Percentiles rank a stretch among this genome's conserved stretches.
phyloP scores from a whole-genome alignment of 352 stramenopile genomes.

The Pythium myriotylum region DNA sequence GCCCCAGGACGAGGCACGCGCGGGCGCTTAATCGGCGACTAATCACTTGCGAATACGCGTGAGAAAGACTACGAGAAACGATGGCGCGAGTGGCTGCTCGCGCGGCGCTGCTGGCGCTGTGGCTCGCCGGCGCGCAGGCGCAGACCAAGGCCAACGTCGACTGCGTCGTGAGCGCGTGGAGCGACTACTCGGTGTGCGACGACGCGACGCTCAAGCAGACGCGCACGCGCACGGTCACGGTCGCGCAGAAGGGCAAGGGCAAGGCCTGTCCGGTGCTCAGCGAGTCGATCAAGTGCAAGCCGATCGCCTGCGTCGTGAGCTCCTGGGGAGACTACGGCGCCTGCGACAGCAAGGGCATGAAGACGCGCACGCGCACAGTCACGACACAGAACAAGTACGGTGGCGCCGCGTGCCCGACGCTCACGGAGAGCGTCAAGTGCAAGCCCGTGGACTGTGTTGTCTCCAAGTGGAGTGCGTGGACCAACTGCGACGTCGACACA shows the following conservation, averaged over 20 bases:
- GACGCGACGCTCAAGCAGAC: conserved; percentile 42
- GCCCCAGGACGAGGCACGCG: background rate
- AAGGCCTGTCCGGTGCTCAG: conserved; percentile 41
- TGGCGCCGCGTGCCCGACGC: conserved; percentile 41
- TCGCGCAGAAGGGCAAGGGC: conserved; percentile 34
- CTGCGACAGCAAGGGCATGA: conserved; percentile 39
- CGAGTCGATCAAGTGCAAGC: conserved; percentile 53
- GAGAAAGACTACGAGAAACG: background rate
- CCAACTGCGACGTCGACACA: conserved; percentile 36
- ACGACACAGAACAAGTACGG: conserved; percentile 38
- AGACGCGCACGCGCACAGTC: conserved; percentile 39
- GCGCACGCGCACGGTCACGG: conserved; percentile 38
- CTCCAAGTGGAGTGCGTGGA: conserved; percentile 47
- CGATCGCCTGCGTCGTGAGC: conserved; percentile 58
- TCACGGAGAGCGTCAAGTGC: conserved; percentile 46
- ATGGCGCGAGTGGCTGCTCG: background rate
- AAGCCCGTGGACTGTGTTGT: conserved; percentile 51
- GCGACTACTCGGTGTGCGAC: conserved; percentile 40
- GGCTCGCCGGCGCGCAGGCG: background rate
- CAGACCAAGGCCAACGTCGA: conserved; percentile 47
- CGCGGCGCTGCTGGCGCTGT: background rate
- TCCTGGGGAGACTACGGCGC: conserved; percentile 43
- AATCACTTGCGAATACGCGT: no score
- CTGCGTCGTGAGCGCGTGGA: conserved; percentile 57
- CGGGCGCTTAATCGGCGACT: no score